Evolutionary conservation across 345 rosid genomes (phyloP).

Genomic region (Melaleuca alternifolia): DNA sequence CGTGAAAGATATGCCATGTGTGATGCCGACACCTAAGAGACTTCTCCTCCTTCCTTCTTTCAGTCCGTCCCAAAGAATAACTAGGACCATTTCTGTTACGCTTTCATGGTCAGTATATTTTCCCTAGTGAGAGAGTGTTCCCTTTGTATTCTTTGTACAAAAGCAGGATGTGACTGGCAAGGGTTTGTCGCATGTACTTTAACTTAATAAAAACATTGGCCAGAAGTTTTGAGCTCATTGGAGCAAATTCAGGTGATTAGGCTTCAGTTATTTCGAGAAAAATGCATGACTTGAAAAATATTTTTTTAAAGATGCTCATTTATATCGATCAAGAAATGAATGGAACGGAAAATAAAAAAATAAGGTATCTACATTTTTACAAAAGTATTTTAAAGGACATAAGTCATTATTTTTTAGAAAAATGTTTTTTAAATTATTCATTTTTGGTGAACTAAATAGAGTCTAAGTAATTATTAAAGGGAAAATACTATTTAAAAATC

Average conservation of each 20-base stretch:
- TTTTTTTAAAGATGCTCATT: neutral
- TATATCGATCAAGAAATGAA: neutral
- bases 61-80: neutral
- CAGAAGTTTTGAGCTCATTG: neutral
- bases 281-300: neutral
- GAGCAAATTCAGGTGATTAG: neutral
- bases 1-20: neutral
- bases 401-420: too few species aligned
- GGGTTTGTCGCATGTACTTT: neutral
- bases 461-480: neutral
- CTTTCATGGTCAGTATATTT: neutral
- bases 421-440: neutral
- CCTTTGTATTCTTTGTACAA: neutral
- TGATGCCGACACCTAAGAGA: neutral
- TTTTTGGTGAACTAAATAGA: neutral
- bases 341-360: neutral
- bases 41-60: neutral
- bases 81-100: neutral
- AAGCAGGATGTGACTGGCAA: neutral
- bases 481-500: too few species aligned
- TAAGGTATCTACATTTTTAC: too few species aligned
- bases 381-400: too few species aligned
- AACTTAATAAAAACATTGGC: neutral
- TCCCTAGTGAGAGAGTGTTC: neutral
- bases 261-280: accelerated